Conservation (phyloP, 2,329 filamentous ascomycete species). For the Emergomyces africanus region DNA sequence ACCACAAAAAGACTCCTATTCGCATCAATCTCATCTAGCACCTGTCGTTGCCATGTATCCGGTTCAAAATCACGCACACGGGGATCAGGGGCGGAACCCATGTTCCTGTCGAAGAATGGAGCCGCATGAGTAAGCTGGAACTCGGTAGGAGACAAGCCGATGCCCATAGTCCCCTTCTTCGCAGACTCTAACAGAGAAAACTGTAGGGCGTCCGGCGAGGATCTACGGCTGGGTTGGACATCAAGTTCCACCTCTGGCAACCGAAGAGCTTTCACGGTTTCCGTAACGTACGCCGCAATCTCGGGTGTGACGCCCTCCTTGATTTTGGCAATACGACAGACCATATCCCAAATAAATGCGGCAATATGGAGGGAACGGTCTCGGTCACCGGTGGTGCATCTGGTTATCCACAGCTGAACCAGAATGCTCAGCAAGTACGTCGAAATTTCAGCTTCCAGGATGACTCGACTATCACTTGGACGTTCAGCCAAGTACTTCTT, state of each 20-base stretch:
- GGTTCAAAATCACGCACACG: constrained; percentile 56
- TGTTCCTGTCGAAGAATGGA: constrained; percentile 62
- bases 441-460: constrained; percentile 34
- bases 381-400: constrained; percentile 9
- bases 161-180: constrained; percentile 16
- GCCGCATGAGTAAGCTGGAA: constrained; percentile 59
- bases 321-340: constrained; percentile 26
- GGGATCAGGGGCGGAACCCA: constrained; percentile 54
- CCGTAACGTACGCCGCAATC: constrained; percentile 23
- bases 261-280: constrained; percentile 19
- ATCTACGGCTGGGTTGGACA: constrained; percentile 3
- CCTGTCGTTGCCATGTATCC: constrained; percentile 62
- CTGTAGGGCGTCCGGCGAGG: constrained; percentile 12
- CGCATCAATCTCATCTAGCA: constrained; percentile 59
- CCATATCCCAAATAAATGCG: constrained; percentile 35
- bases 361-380: constrained; percentile 29
- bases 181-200: constrained; percentile 10
- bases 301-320: constrained; percentile 29
- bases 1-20: constrained; percentile 61
- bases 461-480: constrained; percentile 25
- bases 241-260: constrained; percentile 17
- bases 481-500: constrained; percentile 37
- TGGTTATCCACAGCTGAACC: constrained; percentile 11
- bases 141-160: constrained; percentile 35
- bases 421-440: constrained; percentile 18